Evolutionary conservation across 129 eudicot species (phyloP).

Genomic region (Lonicera japonica): DNA sequence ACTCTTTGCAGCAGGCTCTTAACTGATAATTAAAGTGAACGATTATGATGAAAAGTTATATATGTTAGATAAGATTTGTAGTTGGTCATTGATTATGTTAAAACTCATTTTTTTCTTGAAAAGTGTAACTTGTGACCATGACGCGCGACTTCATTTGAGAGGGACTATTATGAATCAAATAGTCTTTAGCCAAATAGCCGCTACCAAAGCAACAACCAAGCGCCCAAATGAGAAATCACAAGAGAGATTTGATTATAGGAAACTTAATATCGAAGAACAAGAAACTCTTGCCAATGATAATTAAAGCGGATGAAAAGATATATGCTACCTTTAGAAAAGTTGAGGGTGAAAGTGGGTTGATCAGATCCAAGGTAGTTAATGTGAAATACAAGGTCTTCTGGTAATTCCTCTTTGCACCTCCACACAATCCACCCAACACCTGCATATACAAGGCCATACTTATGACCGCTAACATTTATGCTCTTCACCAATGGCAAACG

Average conservation of each 20-base stretch:
- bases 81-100: too few relatives aligned
- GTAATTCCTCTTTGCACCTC: constrained; percentile 65
- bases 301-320: background rate
- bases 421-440: constrained; percentile 76
- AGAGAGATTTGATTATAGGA: background rate
- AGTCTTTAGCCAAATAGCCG: constrained; percentile 9
- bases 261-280: background rate
- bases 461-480: constrained; percentile 76
- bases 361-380: constrained; percentile 67
- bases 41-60: too few relatives aligned
- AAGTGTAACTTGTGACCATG: too few relatives aligned
- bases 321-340: constrained; percentile 80
- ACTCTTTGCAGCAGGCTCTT: too few relatives aligned
- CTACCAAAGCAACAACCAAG: background rate
- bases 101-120: too few relatives aligned
- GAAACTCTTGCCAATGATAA: background rate
- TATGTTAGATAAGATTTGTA: too few relatives aligned
- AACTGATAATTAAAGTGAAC: too few relatives aligned
- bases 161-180: too few relatives aligned
- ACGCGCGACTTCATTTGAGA: too few relatives aligned
- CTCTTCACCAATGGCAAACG: constrained; percentile 68
- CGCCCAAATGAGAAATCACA: background rate
- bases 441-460: constrained; percentile 73
- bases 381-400: constrained; percentile 63
- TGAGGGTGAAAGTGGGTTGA: constrained; percentile 74